phyloP scores from a whole-genome alignment of 306 rosid genomes.

The Dalbergia cochinchinensis region DNA sequence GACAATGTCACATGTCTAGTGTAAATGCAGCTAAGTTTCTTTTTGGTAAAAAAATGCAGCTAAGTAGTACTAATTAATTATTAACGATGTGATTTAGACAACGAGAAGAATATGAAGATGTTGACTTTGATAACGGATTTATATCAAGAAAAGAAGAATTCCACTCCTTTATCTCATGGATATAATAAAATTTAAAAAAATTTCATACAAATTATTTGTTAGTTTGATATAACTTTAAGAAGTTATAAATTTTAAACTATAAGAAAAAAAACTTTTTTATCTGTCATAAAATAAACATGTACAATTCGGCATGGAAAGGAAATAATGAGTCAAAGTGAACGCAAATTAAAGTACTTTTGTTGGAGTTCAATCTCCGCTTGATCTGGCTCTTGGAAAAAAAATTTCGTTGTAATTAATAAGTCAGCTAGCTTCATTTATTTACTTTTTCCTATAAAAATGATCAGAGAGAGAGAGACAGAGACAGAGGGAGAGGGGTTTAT shows the following conservation, averaged over 20 bases:
- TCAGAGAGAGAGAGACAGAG: neutral
- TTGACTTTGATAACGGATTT: neutral
- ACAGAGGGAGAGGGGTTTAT: neutral
- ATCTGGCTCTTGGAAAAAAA: neutral
- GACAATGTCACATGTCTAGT: neutral
- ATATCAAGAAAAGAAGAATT: neutral
- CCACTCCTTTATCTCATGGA: no score
- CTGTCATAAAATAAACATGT: no score
- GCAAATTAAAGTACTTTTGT: neutral
- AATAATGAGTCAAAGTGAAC: neutral
- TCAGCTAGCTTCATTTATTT: no score
- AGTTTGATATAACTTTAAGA: no score
- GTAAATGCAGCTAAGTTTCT: neutral
- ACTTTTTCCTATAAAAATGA: no score
- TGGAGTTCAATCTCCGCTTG: neutral
- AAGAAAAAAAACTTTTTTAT: no score
- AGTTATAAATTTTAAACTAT: no score
- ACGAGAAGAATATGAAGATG: neutral
- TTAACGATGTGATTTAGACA: neutral
- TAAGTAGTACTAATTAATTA: neutral
- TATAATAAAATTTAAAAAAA: no score
- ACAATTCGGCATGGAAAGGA: no score
- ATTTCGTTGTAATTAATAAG: no score
- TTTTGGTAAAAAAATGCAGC: no score
- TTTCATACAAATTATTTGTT: no score